phyloP scores from a whole-genome alignment of 495 filamentous ascomycete genomes.

The Cercophora samala region DNA sequence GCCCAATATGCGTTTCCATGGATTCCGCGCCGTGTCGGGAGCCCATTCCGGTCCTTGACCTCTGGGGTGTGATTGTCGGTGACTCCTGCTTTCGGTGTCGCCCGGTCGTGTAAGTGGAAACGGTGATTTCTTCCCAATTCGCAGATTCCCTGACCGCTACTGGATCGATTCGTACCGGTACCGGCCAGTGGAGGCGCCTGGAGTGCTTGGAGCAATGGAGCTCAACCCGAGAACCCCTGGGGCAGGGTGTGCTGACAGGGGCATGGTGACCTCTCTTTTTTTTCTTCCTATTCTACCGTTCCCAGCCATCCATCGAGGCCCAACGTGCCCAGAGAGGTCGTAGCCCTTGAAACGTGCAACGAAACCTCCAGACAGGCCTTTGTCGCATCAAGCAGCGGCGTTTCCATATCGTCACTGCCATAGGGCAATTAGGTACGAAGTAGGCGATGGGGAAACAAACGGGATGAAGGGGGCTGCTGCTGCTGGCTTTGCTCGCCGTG shows the following conservation, averaged over 20 bases:
- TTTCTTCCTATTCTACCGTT: not conserved
- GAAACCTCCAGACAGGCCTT: conserved; percentile 22
- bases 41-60: conserved; percentile 14
- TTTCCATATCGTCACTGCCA: no score
- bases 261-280: not conserved
- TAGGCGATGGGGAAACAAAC: conserved; percentile 14
- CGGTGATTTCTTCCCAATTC: not conserved
- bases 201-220: no score
- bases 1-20: conserved; percentile 9
- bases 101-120: conserved; percentile 16
- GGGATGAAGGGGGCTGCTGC: conserved; percentile 9
- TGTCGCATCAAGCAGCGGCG: conserved; percentile 17
- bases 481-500: conserved; percentile 13
- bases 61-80: conserved; percentile 22
- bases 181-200: conserved; percentile 4
- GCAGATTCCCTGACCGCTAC: conserved; percentile 7
- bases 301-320: not conserved
- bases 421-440: conserved; percentile 1
- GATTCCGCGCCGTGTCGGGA: conserved; percentile 7
- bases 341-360: conserved; percentile 22
- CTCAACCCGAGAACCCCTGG: not conserved
- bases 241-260: not conserved
- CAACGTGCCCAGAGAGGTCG: conserved; percentile 8
- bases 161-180: conserved; percentile 9
- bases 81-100: conserved; percentile 15